Conservation (phyloP, 2,329 filamentous ascomycete genomes). For the Hypomyces perniciosus region DNA sequence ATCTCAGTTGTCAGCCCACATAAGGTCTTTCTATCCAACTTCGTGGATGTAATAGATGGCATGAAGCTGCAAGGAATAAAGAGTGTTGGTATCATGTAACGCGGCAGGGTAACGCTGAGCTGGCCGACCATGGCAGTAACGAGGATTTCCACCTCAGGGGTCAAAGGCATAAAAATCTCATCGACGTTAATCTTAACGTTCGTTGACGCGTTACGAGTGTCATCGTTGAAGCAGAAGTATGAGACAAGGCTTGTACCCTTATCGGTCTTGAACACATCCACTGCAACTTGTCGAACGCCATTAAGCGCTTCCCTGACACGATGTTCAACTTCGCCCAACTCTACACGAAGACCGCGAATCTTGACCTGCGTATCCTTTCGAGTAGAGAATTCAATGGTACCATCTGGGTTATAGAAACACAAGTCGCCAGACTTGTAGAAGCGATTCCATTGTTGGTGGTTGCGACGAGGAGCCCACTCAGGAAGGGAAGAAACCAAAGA, state of each 20-base stretch:
- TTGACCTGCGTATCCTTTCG: too few species aligned
- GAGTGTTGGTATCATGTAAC: neutral
- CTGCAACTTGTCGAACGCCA: neutral
- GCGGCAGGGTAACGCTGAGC: neutral
- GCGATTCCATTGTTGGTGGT: neutral
- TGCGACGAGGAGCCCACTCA: neutral
- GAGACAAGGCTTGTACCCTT: neutral
- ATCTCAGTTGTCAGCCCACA: neutral
- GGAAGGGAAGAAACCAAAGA: neutral
- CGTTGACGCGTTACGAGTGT: neutral
- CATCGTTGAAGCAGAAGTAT: neutral
- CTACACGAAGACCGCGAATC: too few species aligned
- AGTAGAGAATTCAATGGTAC: too few species aligned
- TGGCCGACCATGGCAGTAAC: neutral
- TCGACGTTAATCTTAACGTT: neutral
- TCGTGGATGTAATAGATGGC: neutral
- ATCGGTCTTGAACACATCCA: neutral
- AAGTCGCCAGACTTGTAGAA: slow-evolving; percentile 6
- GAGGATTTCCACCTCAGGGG: neutral
- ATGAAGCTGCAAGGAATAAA: neutral
- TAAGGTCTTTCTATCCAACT: slow-evolving; percentile 8
- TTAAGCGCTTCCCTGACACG: neutral
- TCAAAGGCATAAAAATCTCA: neutral
- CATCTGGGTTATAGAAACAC: neutral
- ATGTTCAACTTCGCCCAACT: slow-evolving; percentile 4